Evolutionary conservation across 2,329 filamentous ascomycete species (phyloP).

Genomic region (Cladophialophora bantiana): DNA sequence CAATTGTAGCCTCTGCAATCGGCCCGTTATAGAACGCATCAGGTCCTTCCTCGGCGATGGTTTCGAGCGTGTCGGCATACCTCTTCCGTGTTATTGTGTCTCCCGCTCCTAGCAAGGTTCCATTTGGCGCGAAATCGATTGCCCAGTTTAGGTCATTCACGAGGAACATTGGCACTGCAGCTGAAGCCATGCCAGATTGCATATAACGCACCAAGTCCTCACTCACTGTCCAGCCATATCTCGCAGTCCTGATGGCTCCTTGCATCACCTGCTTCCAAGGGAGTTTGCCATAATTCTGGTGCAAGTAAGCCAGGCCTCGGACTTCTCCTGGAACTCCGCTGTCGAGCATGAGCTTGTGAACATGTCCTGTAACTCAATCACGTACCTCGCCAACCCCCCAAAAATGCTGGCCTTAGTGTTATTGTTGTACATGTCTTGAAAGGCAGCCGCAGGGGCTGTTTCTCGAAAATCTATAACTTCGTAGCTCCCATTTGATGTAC

Average conservation of each 20-base stretch:
- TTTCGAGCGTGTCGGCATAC: conserved; percentile 80
- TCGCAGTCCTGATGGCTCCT: conserved; percentile 76
- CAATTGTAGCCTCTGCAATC: conserved; percentile 76
- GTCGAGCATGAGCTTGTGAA: conserved; percentile 20
- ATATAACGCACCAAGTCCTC: conserved; percentile 80
- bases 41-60: conserved; percentile 74
- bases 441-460: conserved; percentile 80
- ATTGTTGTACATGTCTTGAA: conserved; percentile 82
- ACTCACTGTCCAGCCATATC: conserved; percentile 75
- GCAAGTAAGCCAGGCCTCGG: conserved; percentile 78
- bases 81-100: conserved; percentile 81
- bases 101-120: conserved; percentile 72
- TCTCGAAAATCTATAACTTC: conserved; percentile 92
- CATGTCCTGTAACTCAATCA: not conserved
- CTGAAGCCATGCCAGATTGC: conserved; percentile 55
- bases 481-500: conserved; percentile 74
- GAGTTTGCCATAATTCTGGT: conserved; percentile 65
- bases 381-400: conserved; percentile 72
- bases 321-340: conserved; percentile 68
- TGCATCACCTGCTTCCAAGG: conserved; percentile 75
- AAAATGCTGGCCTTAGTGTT: conserved; percentile 71
- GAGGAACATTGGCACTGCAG: conserved; percentile 68
- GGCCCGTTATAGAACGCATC: conserved; percentile 77
- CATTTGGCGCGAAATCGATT: conserved; percentile 85
- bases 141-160: conserved; percentile 80